Conservation (phyloP, 2,329 filamentous ascomycete species). For the Aureobasidium pullulans region DNA sequence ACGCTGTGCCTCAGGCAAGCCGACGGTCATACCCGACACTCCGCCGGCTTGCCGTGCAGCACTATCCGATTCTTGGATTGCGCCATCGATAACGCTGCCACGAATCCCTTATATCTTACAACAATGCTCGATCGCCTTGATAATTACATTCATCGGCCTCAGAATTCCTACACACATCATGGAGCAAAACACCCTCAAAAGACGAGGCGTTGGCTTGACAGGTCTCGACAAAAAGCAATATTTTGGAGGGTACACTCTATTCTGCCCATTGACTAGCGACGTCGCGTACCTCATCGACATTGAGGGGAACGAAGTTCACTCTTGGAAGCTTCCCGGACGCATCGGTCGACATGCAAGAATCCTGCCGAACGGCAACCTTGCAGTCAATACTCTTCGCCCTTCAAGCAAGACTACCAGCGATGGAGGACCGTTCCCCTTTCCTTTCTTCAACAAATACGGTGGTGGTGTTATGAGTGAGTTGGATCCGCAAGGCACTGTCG, state of each 20-base stretch:
- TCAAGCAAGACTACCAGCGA: constrained; percentile 24
- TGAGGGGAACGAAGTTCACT: constrained; percentile 36
- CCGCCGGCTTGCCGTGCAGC: too few species aligned
- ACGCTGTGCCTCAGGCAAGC: too few species aligned
- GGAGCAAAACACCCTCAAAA: constrained; percentile 38
- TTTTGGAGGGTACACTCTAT: constrained; percentile 36
- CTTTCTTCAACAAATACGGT: constrained; percentile 40
- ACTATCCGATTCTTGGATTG: too few species aligned
- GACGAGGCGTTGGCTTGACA: constrained; percentile 35
- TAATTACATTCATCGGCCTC: too few species aligned
- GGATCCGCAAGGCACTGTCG: constrained; percentile 30
- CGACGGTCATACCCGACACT: too few species aligned
- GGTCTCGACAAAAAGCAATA: constrained; percentile 32
- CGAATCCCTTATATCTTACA: too few species aligned
- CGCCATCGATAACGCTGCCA: too few species aligned
- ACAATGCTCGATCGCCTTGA: too few species aligned
- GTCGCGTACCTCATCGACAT: constrained; percentile 35
- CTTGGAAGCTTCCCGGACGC: constrained; percentile 36
- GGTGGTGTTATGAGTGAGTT: constrained; percentile 41
- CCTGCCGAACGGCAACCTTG: constrained; percentile 37
- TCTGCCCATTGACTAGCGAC: constrained; percentile 35
- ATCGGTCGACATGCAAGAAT: constrained; percentile 39
- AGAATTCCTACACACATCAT: constrained; percentile 21
- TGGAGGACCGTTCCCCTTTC: constrained; percentile 26
- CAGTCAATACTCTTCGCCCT: constrained; percentile 37